Evolutionary conservation across 2,329 filamentous ascomycete genomes (phyloP).

Genomic region (Cercospora berteroae): DNA sequence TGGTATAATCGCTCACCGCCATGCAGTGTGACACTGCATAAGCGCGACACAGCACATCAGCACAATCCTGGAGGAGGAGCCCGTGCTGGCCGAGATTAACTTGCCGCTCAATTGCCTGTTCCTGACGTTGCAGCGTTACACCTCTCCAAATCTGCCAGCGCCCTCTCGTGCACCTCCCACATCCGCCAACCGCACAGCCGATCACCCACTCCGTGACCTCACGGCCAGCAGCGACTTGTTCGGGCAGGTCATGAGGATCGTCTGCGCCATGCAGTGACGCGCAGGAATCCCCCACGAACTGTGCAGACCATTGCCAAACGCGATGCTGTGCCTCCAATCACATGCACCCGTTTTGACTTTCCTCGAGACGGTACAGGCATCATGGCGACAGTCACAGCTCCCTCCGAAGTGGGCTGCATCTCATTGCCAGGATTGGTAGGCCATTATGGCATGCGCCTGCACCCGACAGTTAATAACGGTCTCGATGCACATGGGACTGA

Average conservation of each 20-base stretch:
- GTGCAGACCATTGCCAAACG: not conserved
- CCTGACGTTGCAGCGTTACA: not conserved
- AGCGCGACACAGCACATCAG: not conserved
- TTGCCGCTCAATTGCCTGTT: slow-evolving; percentile 4
- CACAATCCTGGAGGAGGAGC: not conserved
- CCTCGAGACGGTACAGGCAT: not conserved
- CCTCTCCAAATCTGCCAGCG: not conserved
- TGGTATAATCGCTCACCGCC: no score
- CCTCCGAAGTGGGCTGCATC: not conserved
- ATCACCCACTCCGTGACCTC: not conserved
- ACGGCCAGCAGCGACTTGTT: not conserved
- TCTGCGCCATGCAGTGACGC: slow-evolving; percentile 5
- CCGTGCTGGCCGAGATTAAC: not conserved
- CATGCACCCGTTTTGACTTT: not conserved
- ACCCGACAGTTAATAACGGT: not conserved
- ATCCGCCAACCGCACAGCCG: not conserved
- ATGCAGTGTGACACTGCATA: no score
- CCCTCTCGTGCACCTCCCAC: not conserved
- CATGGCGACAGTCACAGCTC: not conserved
- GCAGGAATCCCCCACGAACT: not conserved
- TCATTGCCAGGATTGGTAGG: not conserved
- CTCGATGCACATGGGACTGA: not conserved
- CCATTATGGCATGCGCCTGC: not conserved
- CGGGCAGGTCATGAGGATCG: slow-evolving; percentile 9
- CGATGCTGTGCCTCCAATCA: not conserved